These are phyloP conservation scores for Boletus bicolor DNA, from an alignment of 768 basidiomycete species.

Conservation along the genomic window DNA sequence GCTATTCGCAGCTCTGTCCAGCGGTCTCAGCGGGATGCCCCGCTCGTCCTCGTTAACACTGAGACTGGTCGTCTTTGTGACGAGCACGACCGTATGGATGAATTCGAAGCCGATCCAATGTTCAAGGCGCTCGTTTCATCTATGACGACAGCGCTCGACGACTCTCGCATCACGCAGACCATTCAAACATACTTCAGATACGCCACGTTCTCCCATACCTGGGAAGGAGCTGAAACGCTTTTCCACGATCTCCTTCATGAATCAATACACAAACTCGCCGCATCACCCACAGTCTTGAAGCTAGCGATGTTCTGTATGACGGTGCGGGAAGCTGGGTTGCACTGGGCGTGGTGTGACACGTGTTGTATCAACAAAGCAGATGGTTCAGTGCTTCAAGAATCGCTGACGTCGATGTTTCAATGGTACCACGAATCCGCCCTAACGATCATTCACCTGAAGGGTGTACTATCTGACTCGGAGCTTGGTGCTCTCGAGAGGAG, in stretches of 20 bases:
- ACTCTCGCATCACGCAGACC: not conserved
- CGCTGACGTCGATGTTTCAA: not conserved
- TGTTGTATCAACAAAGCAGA: too few relatives aligned
- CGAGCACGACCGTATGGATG: too few relatives aligned
- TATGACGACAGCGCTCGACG: not conserved
- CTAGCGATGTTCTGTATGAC: not conserved
- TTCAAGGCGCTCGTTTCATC: too few relatives aligned
- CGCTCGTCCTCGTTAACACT: not conserved
- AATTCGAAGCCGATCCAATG: too few relatives aligned
- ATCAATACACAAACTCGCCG: not conserved
- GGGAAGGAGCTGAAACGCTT: not conserved
- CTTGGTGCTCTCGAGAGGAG: not conserved
- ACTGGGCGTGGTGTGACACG: not conserved
- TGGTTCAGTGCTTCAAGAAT: not conserved
- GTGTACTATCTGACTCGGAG: not conserved
- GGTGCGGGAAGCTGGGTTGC: not conserved
- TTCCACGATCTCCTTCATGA: not conserved
- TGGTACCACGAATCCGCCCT: too few relatives aligned
- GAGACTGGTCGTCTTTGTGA: not conserved
- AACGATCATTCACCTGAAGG: too few relatives aligned
- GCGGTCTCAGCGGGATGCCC: not conserved
- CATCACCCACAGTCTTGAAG: not conserved
- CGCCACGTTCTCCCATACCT: slow-evolving; percentile 4
- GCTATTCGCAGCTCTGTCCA: not conserved
- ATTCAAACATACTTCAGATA: not conserved